Conservation (phyloP, 2,329 filamentous ascomycete genomes). For the Epichloe gansuensis region DNA sequence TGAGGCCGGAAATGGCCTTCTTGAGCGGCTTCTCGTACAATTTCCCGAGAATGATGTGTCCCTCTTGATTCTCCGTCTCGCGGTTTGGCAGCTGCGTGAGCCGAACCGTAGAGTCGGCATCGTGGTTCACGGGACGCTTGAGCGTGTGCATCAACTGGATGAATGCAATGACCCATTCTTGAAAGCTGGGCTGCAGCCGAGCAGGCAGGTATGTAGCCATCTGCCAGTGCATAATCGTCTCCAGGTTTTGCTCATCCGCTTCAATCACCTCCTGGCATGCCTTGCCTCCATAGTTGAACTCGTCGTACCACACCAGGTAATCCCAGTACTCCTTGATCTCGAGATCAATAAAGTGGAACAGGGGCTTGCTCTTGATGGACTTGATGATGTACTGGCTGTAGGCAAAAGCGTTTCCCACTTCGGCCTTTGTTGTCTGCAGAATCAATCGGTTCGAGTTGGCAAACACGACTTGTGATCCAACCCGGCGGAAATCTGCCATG, state of each 20-base stretch:
- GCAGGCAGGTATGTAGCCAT: slow-evolving; percentile 76
- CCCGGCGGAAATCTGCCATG: slow-evolving; percentile 90
- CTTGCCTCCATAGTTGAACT: slow-evolving; percentile 96
- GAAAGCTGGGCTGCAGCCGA: slow-evolving; percentile 71
- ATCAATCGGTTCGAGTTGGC: slow-evolving; percentile 81
- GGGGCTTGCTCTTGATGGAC: slow-evolving; percentile 85
- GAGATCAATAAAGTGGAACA: slow-evolving; percentile 94
- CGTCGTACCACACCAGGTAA: slow-evolving; percentile 96
- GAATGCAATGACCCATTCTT: slow-evolving; percentile 89
- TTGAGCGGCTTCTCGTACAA: slow-evolving; percentile 80
- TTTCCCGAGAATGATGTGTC: slow-evolving; percentile 60
- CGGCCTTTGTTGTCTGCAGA: slow-evolving; percentile 88
- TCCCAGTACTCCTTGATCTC: slow-evolving; percentile 99
- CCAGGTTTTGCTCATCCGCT: slow-evolving; percentile 57
- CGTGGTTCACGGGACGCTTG: slow-evolving; percentile 52
- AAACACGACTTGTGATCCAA: slow-evolving; percentile 92
- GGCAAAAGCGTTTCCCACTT: slow-evolving; percentile 91
- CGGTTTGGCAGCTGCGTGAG: slow-evolving; percentile 49
- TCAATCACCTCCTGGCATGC: slow-evolving; percentile 75
- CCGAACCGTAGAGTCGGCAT: slow-evolving; percentile 38
- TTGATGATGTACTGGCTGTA: slow-evolving; percentile 98
- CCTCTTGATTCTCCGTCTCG: slow-evolving; percentile 44
- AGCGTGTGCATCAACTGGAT: slow-evolving; percentile 84
- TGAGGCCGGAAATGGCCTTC: slow-evolving; percentile 71
- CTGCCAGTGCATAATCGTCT: slow-evolving; percentile 98